Base-by-base conservation (phyloP, 768 basidiomycete species). In the Saitozyma podzolica region DNA sequence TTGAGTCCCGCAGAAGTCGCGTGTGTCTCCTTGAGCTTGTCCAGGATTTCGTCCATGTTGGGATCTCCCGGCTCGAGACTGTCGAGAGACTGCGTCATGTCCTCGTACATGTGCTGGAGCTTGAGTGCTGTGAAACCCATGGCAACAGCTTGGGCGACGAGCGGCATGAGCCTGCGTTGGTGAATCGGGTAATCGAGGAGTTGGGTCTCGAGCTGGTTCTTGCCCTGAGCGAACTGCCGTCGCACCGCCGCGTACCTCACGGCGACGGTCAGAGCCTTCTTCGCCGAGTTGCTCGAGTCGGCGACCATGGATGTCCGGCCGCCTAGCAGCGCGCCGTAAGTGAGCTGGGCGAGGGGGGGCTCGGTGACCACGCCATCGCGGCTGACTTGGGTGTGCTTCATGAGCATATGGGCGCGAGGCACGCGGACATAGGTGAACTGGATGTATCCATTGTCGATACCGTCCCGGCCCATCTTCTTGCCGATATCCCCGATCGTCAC, bases 11-110 rank as follows among this genome's bases (percentile, higher is more conserved):
- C 81, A 8, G 80, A 80, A 0, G 82, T 82, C 8, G 81, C 80
- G 60, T 82, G 82, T 14, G 80, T 81, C 68, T 82, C 82, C 65
- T 82, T 82, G 58, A 82, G 72, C 72, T 80, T 82, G 48, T 81
- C 80, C 17, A 82, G 72, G 17, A 80, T 78, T 8, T 76, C 78
- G 45, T 69, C 63, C 4, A 78, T 63, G 56, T 80, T 80, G 0
- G 78, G 78, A 48, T 80, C 77, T 14, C 65, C 67, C 2, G 80
- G 80, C 50, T 80, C 74, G 47, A 81, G 73, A 0, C 76, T 73
- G 59, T 81, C 81, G 16, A 80, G 63, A 0, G 77, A 73, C 37
- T 70, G 54, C 0, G 77, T 77, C 74, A 78, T 68, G 52, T 76
- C 73, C 61, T 77, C 73, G 68, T 77, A 79, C 78, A 79, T 77